Evolutionary conservation across 352 stramenopile genomes (phyloP).

Genomic region (Phytophthora pisi): DNA sequence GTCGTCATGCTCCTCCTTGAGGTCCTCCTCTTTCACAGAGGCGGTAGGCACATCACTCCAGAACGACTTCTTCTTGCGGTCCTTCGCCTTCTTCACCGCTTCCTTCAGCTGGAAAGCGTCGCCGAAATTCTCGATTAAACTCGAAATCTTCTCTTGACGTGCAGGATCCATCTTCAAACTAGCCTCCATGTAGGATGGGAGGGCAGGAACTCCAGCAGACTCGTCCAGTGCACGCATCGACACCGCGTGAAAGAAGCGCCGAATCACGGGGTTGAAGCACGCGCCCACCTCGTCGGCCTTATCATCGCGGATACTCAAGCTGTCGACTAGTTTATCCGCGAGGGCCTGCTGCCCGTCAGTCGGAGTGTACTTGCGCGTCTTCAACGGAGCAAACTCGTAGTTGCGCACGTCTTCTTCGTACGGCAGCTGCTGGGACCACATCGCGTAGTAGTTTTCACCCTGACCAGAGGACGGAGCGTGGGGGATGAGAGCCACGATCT

Average conservation of each 20-base stretch:
- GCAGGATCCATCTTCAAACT: conserved; percentile 66
- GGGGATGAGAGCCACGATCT: conserved; percentile 78
- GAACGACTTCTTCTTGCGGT: conserved; percentile 78
- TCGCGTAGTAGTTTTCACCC: conserved; percentile 62
- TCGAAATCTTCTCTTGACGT: conserved; percentile 51
- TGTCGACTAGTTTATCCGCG: conserved; percentile 76
- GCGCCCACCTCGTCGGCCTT: conserved; percentile 58
- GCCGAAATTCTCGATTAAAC: conserved; percentile 70
- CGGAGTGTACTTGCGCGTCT: conserved; percentile 53
- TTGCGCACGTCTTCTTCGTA: conserved; percentile 81
- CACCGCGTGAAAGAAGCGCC: conserved; percentile 75
- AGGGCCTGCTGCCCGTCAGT: conserved; percentile 62
- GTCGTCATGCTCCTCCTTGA: conserved; percentile 49
- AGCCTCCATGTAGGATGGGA: conserved; percentile 65
- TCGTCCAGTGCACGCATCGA: conserved; percentile 62
- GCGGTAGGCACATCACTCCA: conserved; percentile 70
- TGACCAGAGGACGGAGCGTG: conserved; percentile 36
- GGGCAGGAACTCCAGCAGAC: conserved; percentile 45
- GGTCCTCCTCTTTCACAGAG: conserved; percentile 41
- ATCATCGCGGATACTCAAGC: conserved; percentile 69
- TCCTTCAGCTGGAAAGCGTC: conserved; percentile 81
- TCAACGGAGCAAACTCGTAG: conserved; percentile 81
- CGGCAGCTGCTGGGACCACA: conserved; percentile 79
- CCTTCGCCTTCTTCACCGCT: conserved; percentile 65
- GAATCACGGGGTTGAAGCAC: conserved; percentile 79